Evolutionary conservation across 2,329 filamentous ascomycete species (phyloP).

Genomic region (Claviceps sp.): DNA sequence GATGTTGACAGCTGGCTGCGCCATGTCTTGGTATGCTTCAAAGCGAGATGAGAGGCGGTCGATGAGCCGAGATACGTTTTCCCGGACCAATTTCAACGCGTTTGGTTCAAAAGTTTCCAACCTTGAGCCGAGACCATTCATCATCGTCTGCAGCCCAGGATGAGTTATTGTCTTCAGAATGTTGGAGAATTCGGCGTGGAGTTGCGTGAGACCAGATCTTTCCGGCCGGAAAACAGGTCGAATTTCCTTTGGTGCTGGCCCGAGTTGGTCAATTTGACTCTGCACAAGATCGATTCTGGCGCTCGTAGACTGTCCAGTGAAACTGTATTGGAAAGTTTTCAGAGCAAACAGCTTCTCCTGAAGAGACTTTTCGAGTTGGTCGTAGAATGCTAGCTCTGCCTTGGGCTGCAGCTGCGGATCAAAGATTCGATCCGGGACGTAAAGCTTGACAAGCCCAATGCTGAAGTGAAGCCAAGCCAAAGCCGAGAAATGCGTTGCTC

Average conservation of each 20-base stretch:
- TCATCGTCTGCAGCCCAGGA: conserved; percentile 10
- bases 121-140: conserved; percentile 10
- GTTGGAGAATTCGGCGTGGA: conserved; percentile 77
- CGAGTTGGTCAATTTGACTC: conserved; percentile 48
- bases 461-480: conserved; percentile 67
- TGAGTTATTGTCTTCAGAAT: conserved; percentile 52
- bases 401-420: conserved; percentile 60
- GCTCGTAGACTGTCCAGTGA: conserved; percentile 56
- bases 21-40: conserved; percentile 74
- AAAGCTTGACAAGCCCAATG: conserved; percentile 60
- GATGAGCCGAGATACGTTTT: conserved; percentile 54
- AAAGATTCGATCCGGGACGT: conserved; percentile 74
- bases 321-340: conserved; percentile 48
- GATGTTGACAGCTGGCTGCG: conserved; percentile 63
- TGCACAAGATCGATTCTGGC: conserved; percentile 51
- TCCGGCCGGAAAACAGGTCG: conserved; percentile 58
- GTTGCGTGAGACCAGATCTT: conserved; percentile 49
- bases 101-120: conserved; percentile 10
- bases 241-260: conserved; percentile 50
- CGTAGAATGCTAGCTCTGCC: conserved; percentile 48
- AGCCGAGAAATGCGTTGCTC: conserved; percentile 21
- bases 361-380: conserved; percentile 42
- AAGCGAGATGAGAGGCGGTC: conserved; percentile 57
- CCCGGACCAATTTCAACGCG: conserved; percentile 36
- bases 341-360: conserved; percentile 45